These are phyloP conservation scores for Picochlorum costavermella DNA, from an alignment of 139 green algal genomes.

Conservation along the genomic window DNA sequence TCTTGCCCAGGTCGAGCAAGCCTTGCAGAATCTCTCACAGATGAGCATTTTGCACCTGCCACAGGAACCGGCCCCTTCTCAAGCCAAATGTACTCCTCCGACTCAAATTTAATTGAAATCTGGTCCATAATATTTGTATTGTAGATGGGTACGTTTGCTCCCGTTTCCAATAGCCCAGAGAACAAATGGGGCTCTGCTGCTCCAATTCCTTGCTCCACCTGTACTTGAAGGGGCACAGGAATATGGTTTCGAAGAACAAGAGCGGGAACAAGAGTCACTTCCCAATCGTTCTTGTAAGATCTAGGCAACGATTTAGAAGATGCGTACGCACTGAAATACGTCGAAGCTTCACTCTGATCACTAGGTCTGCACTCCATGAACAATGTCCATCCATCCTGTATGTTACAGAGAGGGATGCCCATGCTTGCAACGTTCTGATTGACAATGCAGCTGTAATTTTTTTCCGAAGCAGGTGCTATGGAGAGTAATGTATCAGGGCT, in stretches of 20 bases:
- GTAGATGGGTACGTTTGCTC: conserved; percentile 33
- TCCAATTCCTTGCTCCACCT: conserved; percentile 51
- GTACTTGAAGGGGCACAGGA: conserved; percentile 45
- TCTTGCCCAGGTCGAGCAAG: background rate
- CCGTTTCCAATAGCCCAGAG: conserved; percentile 32
- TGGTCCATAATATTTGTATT: conserved; percentile 46
- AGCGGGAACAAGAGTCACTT: conserved; percentile 51
- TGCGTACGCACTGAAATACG: background rate
- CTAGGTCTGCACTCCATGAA: too few relatives aligned
- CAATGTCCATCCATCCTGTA: too few relatives aligned
- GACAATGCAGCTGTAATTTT: too few relatives aligned
- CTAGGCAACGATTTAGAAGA: background rate
- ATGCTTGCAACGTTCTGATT: too few relatives aligned
- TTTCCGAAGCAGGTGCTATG: too few relatives aligned
- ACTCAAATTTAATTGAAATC: conserved; percentile 52
- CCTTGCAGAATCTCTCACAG: conserved; percentile 23
- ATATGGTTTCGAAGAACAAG: conserved; percentile 71
- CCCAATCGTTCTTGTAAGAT: conserved; percentile 32
- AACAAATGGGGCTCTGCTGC: conserved; percentile 33
- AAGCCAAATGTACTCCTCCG: conserved; percentile 63
- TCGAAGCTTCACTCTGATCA: background rate
- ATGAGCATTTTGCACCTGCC: conserved; percentile 24
- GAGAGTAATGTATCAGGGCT: too few relatives aligned
- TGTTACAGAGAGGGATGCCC: too few relatives aligned
- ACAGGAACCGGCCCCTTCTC: conserved; percentile 40